A percentile compares a stretch with the other conserved stretches of the same genome.
Conservation (phyloP, 768 basidiomycete genomes). For the Postia placenta region DNA sequence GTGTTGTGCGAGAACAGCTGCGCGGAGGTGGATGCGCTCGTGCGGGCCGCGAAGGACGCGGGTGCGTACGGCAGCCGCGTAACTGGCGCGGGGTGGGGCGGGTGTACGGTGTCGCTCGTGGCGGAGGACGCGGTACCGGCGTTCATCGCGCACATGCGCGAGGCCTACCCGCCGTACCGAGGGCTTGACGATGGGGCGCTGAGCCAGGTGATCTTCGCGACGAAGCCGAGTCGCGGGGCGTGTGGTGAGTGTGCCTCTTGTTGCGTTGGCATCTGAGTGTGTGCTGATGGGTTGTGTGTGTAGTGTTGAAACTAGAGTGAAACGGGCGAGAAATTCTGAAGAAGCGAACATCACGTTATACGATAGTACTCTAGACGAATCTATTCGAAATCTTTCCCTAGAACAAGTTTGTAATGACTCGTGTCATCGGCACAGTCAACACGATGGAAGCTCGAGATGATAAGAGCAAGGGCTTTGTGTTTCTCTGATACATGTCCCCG, state of each 20-base stretch:
- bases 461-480: too few species aligned
- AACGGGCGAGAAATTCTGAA: too few species aligned
- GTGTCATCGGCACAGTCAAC: too few species aligned
- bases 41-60: slow-evolving; percentile 52
- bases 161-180: slow-evolving; percentile 60
- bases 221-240: slow-evolving; percentile 76
- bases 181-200: slow-evolving; percentile 52
- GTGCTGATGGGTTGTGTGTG: too few species aligned
- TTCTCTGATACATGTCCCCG: too few species aligned
- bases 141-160: slow-evolving; percentile 59
- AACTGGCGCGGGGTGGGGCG: slow-evolving; percentile 93
- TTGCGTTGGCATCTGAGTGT: too few species aligned
- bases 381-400: too few species aligned
- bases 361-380: too few species aligned
- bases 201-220: slow-evolving; percentile 71
- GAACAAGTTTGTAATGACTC: too few species aligned
- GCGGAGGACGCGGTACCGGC: slow-evolving; percentile 50
- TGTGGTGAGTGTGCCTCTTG: slow-evolving; percentile 50
- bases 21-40: slow-evolving; percentile 69
- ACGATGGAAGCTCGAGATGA: too few species aligned
- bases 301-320: neutral
- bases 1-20: slow-evolving; percentile 74
- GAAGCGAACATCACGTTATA: too few species aligned
- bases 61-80: slow-evolving; percentile 80
- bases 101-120: slow-evolving; percentile 81